Conservation (phyloP, 116 monocot species). For the Posidonia oceanica region DNA sequence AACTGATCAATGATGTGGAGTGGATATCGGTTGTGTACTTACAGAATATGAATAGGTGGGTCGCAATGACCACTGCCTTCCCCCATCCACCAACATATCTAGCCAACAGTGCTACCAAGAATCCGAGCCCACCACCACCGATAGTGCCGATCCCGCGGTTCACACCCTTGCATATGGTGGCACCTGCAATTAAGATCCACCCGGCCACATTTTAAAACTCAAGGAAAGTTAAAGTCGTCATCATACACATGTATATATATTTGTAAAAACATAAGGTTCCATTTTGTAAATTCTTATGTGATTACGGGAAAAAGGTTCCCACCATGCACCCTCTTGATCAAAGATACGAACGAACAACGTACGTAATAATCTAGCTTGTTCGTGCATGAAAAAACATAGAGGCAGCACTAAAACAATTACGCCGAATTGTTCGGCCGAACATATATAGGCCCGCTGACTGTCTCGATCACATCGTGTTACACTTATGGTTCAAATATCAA, state of each 20-base stretch:
- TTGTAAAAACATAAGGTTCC: not conserved
- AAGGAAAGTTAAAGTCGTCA: not conserved
- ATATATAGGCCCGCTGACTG: no score
- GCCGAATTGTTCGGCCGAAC: no score
- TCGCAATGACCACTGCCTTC: not conserved
- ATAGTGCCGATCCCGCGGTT: slow-evolving; percentile 12
- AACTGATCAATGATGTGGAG: not conserved
- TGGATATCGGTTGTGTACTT: not conserved
- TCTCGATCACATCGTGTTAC: no score
- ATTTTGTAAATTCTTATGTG: no score
- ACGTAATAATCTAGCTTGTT: no score
- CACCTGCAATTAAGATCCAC: slow-evolving; percentile 2
- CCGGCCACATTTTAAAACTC: not conserved
- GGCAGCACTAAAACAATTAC: no score
- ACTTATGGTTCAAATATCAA: no score
- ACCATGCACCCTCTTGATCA: no score
- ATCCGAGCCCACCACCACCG: slow-evolving; percentile 4
- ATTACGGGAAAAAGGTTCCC: no score
- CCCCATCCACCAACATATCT: not conserved
- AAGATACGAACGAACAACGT: no score
- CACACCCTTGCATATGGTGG: slow-evolving; percentile 8
- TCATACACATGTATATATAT: not conserved
- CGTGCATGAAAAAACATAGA: no score
- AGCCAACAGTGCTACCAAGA: slow-evolving; percentile 1
- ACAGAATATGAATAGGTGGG: not conserved